Evolutionary conservation across 2,329 filamentous ascomycete species (phyloP), one percentile per base, ranked within the genome.

Genomic region (Penicillium sp.): DNA sequence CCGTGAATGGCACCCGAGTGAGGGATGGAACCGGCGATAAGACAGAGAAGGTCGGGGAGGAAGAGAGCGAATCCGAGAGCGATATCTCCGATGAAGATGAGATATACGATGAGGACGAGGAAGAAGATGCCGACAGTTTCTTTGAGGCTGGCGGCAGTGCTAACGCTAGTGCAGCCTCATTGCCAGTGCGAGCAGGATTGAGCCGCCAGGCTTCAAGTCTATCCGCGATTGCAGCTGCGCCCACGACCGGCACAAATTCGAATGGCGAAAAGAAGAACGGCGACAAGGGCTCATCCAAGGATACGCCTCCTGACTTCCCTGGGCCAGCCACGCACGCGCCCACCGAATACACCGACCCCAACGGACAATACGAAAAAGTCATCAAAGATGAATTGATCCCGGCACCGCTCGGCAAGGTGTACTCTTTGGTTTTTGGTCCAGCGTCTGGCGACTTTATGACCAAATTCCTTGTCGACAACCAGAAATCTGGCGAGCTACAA

Each of bases 361-460:
- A 83, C 34, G 82, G 84, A 9, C 94, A 97, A 70, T 97, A 91
- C 67, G 90, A 97, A 58, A 91, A 88, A 68, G 74, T 89, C 2
- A 78, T 97, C 38, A 92, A 88, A 43, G 93, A 99, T 70, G 93
- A 96, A 40, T 78, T 88, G 4, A 87, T 99, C 46, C 82, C 88
- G 0, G 94, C 93, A 2, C 94, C 94, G 0, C 77, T 99, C 1
- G 94, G 94, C 49, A 95, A 96, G 70, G 85, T 97, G 29, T 99
- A 95, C 72, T 88, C 85, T 58, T 76, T 96, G 53, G 82, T 96
- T 63, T 99, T 97, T 67, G 94, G 95, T 0, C 83, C 89, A 2
- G 82, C 81, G 2, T 97, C 92, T 1, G 83, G 85, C 5, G 77
- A 81, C 0, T 99, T 92, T 75, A 91, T 99, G 84, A 80, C 83